These are phyloP conservation scores for Phylloporus arenicola DNA, from an alignment of 768 basidiomycete genomes.

Conservation along the genomic window DNA sequence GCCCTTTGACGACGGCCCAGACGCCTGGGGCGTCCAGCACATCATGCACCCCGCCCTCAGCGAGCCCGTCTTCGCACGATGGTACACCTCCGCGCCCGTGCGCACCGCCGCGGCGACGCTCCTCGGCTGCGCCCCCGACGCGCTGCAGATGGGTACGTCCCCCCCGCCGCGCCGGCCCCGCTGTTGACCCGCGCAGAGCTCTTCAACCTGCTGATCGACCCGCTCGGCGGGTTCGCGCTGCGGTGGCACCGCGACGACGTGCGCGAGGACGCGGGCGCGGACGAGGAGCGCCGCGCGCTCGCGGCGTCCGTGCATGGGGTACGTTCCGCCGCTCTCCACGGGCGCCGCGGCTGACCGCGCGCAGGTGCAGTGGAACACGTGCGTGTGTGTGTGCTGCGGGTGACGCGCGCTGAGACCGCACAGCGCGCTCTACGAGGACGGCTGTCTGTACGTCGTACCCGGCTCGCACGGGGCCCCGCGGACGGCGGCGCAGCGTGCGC, in stretches of 20 bases:
- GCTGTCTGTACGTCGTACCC: conserved; percentile 68
- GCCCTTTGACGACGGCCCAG: conserved; percentile 50
- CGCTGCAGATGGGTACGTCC: conserved; percentile 50
- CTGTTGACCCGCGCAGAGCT: conserved; percentile 42
- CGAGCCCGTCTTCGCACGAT: conserved; percentile 54
- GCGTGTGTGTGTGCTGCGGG: conserved; percentile 16
- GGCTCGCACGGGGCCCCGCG: conserved; percentile 56
- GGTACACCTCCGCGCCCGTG: conserved; percentile 59
- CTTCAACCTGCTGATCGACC: conserved; percentile 74
- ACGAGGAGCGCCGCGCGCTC: conserved; percentile 58
- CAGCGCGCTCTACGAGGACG: conserved; percentile 64
- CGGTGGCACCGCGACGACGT: conserved; percentile 82
- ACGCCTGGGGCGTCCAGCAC: conserved; percentile 73
- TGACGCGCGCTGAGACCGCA: too few relatives aligned
- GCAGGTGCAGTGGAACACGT: conserved; percentile 83
- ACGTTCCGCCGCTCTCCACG: conserved; percentile 1
- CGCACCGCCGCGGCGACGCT: conserved; percentile 40
- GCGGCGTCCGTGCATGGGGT: conserved; percentile 49
- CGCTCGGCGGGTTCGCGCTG: conserved; percentile 62
- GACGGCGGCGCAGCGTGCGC: conserved; percentile 51
- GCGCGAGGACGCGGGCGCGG: conserved; percentile 46
- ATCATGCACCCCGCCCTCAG: conserved; percentile 72
- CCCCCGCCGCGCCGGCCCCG: neutral
- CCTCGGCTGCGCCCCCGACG: conserved; percentile 48
- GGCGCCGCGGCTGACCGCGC: neutral